Conservation (phyloP, 1,139 yeast genomes). For the Yamadazyma aaseri region DNA sequence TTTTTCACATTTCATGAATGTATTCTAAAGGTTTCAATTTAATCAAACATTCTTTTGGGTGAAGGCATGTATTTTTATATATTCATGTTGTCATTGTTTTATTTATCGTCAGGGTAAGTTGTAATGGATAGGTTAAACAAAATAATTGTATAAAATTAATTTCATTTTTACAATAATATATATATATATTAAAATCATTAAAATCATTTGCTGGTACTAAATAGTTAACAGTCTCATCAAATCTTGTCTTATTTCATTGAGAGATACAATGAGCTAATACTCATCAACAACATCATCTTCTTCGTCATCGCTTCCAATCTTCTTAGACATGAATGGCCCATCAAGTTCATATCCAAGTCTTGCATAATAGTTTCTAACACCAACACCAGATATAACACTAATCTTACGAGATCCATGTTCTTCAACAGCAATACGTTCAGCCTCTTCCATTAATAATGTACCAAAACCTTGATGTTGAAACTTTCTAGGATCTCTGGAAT, state of each 20-base stretch:
- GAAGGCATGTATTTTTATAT: no score
- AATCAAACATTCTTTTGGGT: no score
- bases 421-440: conserved; percentile 90
- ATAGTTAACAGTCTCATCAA: no score
- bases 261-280: conserved; percentile 8
- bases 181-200: no score
- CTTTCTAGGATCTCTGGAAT: conserved; percentile 95
- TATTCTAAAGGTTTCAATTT: no score
- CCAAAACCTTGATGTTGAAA: conserved; percentile 99
- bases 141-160: no score
- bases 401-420: conserved; percentile 93
- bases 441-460: conserved; percentile 95
- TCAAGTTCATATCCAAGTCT: conserved; percentile 88
- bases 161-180: no score
- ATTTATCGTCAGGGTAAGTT: no score
- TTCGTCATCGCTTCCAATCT: conserved; percentile 14
- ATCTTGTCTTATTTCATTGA: no score
- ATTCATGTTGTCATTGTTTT: no score
- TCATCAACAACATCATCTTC: conserved; percentile 11
- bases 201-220: no score
- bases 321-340: conserved; percentile 94
- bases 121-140: no score
- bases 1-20: background rate
- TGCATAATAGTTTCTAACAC: conserved; percentile 93
- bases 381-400: conserved; percentile 95